A percentile compares a stretch with the other conserved stretches of the same genome.
Evolutionary conservation across 179 eudicot species (phyloP).

Genomic region (Spinacia oleracea): DNA sequence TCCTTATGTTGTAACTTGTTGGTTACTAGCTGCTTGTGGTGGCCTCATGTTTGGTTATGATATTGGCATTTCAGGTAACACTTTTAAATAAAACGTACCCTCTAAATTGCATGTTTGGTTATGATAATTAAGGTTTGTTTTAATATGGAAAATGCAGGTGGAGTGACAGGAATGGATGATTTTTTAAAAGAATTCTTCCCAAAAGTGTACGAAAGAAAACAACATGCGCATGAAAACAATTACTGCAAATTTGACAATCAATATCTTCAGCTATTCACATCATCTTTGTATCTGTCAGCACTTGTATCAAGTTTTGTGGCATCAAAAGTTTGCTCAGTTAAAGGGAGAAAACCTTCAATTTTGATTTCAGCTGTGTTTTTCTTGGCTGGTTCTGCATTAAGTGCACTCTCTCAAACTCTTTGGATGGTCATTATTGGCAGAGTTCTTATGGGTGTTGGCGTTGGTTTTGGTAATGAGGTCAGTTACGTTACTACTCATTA

Average conservation of each 20-base stretch:
- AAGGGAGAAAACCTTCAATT: slow-evolving; percentile 55
- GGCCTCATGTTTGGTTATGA: slow-evolving; percentile 42
- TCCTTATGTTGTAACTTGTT: slow-evolving; percentile 25
- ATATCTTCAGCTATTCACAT: slow-evolving; percentile 63
- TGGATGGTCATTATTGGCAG: slow-evolving; percentile 62
- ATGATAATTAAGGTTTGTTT: background rate
- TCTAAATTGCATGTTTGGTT: background rate
- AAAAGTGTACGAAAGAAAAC: slow-evolving; percentile 41
- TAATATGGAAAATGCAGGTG: slow-evolving; percentile 25
- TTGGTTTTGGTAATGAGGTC: slow-evolving; percentile 65
- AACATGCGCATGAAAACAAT: slow-evolving; percentile 48
- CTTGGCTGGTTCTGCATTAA: slow-evolving; percentile 47
- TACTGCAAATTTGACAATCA: slow-evolving; percentile 70
- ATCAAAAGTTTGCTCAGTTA: slow-evolving; percentile 44
- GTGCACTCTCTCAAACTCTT: slow-evolving; percentile 35
- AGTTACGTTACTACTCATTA: too few species aligned
- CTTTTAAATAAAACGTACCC: background rate
- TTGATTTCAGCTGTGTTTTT: slow-evolving; percentile 44
- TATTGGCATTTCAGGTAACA: slow-evolving; percentile 34
- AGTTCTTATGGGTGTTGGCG: slow-evolving; percentile 58
- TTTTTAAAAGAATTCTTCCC: slow-evolving; percentile 63
- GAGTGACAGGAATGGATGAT: slow-evolving; percentile 61
- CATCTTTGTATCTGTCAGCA: slow-evolving; percentile 62
- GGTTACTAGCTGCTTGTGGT: slow-evolving; percentile 33
- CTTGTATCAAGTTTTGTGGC: slow-evolving; percentile 56